These are phyloP conservation scores for Fragilaria crotonensis DNA, from an alignment of 108 stramenopile genomes.

Conservation along the genomic window DNA sequence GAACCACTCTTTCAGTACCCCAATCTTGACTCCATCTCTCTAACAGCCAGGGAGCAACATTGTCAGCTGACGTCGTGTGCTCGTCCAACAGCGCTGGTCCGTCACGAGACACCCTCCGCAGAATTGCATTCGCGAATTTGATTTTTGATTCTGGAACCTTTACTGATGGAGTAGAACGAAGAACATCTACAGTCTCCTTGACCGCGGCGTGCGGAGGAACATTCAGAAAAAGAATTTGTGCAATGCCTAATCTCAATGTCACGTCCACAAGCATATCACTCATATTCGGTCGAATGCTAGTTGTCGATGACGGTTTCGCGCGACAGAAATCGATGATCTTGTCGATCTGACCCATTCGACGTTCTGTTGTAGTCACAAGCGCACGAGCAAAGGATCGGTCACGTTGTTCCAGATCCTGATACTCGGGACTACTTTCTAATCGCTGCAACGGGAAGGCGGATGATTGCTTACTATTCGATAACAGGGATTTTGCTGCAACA, in stretches of 20 bases:
- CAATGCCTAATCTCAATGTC: conserved; percentile 61
- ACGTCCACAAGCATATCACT: too few species aligned
- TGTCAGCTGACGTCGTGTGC: conserved; percentile 40
- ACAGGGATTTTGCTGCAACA: neutral
- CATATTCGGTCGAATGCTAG: too few species aligned
- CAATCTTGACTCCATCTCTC: conserved; percentile 42
- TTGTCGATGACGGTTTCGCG: neutral
- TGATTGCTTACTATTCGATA: neutral
- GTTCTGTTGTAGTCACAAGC: conserved; percentile 59
- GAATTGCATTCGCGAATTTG: conserved; percentile 75
- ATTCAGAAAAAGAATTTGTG: conserved; percentile 64
- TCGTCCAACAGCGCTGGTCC: conserved; percentile 25
- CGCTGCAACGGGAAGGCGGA: conserved; percentile 34
- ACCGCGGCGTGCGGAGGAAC: conserved; percentile 58
- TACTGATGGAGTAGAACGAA: conserved; percentile 31
- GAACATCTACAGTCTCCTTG: conserved; percentile 69
- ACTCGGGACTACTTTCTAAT: too few species aligned
- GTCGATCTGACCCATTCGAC: conserved; percentile 72
- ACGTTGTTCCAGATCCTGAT: conserved; percentile 33
- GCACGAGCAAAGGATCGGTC: conserved; percentile 67
- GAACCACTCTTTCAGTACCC: conserved; percentile 41
- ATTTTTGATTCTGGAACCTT: conserved; percentile 48
- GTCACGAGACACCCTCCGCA: conserved; percentile 48
- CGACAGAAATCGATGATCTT: conserved; percentile 24
- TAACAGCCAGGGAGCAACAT: conserved; percentile 55